Evolutionary conservation across 371 early-diverging fungal genomes (phyloP).

Genomic region (Apophysomyces variabilis): DNA sequence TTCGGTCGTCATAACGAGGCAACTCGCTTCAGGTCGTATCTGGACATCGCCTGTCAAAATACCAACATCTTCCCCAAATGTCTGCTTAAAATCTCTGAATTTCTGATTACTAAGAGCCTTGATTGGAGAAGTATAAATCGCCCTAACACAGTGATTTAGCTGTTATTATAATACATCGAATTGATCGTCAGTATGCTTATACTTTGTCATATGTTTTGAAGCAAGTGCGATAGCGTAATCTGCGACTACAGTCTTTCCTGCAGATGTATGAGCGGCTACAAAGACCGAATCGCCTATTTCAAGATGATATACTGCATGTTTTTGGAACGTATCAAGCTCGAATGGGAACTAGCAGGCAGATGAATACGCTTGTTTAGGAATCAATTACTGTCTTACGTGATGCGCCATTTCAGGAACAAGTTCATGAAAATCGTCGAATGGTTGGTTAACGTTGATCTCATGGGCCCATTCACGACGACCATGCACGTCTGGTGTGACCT

Average conservation of each 20-base stretch:
- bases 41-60: constrained; percentile 99
- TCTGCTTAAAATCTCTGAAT: constrained; percentile 94
- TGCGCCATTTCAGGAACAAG: constrained; percentile 84
- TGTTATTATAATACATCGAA: no score
- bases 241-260: constrained; percentile 99
- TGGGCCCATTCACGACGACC: constrained; percentile 90
- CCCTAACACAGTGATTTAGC: constrained; percentile 40
- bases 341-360: constrained; percentile 76
- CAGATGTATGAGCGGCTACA: constrained; percentile 99
- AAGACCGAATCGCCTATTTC: constrained; percentile 96
- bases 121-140: constrained; percentile 99
- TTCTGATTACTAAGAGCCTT: constrained; percentile 99
- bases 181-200: background rate
- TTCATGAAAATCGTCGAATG: constrained; percentile 86
- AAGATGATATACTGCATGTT: constrained; percentile 96
- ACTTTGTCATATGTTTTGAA: constrained; percentile 93
- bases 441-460: constrained; percentile 82
- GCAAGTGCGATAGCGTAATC: constrained; percentile 98
- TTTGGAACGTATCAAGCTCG: constrained; percentile 99
- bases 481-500: constrained; percentile 32
- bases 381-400: constrained; percentile 41
- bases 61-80: constrained; percentile 95
- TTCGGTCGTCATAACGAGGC: constrained; percentile 99
- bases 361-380: constrained; percentile 1
- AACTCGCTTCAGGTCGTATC: constrained; percentile 94